Conservation (phyloP, 495 filamentous ascomycete species). For the Lichenothelia convexa region DNA sequence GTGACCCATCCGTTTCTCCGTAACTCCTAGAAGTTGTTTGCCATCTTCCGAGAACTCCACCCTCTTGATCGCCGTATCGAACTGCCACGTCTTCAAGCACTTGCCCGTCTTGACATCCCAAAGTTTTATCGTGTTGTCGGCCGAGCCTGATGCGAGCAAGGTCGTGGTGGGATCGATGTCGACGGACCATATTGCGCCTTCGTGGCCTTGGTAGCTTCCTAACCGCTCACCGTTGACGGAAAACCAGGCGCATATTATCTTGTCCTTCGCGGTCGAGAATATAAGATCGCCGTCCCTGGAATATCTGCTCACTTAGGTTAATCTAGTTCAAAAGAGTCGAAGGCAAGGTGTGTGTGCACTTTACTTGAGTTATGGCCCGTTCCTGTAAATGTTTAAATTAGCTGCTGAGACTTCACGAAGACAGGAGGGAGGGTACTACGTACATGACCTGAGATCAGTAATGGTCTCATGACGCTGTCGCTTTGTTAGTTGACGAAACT, state of each 20-base stretch:
- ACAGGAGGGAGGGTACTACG: slow-evolving; percentile 15
- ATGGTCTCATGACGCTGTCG: slow-evolving; percentile 57
- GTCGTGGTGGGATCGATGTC: slow-evolving; percentile 90
- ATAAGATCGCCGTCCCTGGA: slow-evolving; percentile 93
- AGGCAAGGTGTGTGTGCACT: slow-evolving; percentile 31
- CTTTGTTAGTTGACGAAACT: neutral
- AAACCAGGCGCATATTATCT: slow-evolving; percentile 89
- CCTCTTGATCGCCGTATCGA: slow-evolving; percentile 85
- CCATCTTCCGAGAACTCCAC: slow-evolving; percentile 94
- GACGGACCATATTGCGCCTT: slow-evolving; percentile 96
- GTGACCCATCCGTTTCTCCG: slow-evolving; percentile 93
- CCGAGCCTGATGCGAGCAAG: slow-evolving; percentile 82
- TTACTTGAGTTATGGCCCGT: slow-evolving; percentile 95
- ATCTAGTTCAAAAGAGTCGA: slow-evolving; percentile 3
- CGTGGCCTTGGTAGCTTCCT: slow-evolving; percentile 90
- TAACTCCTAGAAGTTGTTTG: slow-evolving; percentile 71
- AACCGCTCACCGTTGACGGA: slow-evolving; percentile 38
- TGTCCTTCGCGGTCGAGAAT: slow-evolving; percentile 95
- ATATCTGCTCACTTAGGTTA: slow-evolving; percentile 34
- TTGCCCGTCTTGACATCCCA: slow-evolving; percentile 94
- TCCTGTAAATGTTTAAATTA: slow-evolving; percentile 45
- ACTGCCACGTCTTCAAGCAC: slow-evolving; percentile 90
- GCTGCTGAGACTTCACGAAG: too few species aligned
- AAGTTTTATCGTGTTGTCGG: slow-evolving; percentile 93
- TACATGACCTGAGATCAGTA: slow-evolving; percentile 86